Conservation (phyloP, 2,329 filamentous ascomycete genomes). For the Diaporthe amygdali region DNA sequence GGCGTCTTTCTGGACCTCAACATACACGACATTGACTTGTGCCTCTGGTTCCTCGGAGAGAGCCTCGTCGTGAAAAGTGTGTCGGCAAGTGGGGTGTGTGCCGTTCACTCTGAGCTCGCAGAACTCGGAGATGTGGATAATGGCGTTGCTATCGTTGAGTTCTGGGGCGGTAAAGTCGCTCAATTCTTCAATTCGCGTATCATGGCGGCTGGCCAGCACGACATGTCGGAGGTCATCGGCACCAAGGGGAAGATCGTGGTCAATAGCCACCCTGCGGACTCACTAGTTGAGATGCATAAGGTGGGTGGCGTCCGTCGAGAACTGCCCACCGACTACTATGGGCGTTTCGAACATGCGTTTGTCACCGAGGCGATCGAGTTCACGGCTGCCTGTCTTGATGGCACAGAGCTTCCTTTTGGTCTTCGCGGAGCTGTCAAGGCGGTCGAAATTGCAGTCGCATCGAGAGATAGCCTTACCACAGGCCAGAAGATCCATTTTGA, state of each 20-base stretch:
- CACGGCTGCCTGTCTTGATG: not conserved
- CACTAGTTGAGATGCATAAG: not conserved
- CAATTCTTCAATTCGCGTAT: slow-evolving; percentile 69
- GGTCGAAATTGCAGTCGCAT: not conserved
- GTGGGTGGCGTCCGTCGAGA: not conserved
- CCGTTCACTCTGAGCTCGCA: slow-evolving; percentile 61
- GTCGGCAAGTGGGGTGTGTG: slow-evolving; percentile 60
- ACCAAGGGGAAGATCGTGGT: slow-evolving; percentile 68
- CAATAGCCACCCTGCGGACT: slow-evolving; percentile 56
- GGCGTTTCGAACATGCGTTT: not conserved
- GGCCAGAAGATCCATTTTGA: not conserved
- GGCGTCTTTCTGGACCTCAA: slow-evolving; percentile 75
- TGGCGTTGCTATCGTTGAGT: slow-evolving; percentile 70
- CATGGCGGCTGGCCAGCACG: slow-evolving; percentile 72
- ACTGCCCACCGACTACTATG: not conserved
- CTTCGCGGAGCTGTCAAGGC: not conserved
- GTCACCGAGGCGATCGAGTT: not conserved
- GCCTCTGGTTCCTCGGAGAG: slow-evolving; percentile 67
- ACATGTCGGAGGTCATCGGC: slow-evolving; percentile 70
- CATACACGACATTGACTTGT: slow-evolving; percentile 72
- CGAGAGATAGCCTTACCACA: not conserved
- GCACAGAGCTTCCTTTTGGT: not conserved
- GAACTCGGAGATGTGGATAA: slow-evolving; percentile 67
- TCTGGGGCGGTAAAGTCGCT: slow-evolving; percentile 66
- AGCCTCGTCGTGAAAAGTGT: slow-evolving; percentile 57